These are phyloP conservation scores for Sclerotinia glacialis DNA, from an alignment of 2,329 filamentous ascomycete species.

Conservation along the genomic window DNA sequence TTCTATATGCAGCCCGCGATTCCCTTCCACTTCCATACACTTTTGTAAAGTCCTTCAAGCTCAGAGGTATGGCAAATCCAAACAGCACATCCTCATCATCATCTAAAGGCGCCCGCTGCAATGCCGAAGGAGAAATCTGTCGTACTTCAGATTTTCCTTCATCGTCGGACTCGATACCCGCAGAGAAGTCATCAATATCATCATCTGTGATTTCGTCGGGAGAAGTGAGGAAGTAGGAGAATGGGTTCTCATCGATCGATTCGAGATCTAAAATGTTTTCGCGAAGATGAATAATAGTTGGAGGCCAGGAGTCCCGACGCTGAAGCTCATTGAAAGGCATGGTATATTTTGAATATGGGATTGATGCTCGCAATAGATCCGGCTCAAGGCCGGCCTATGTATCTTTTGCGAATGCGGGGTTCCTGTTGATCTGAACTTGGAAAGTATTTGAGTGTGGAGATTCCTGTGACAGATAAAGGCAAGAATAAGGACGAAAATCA, in stretches of 20 bases:
- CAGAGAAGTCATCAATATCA: slow-evolving; percentile 38
- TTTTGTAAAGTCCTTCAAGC: slow-evolving; percentile 35
- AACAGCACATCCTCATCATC: slow-evolving; percentile 30
- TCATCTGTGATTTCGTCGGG: slow-evolving; percentile 35
- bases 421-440: slow-evolving; percentile 12
- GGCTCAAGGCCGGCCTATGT: slow-evolving; percentile 39
- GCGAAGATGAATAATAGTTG: slow-evolving; percentile 36
- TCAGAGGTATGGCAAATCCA: slow-evolving; percentile 34
- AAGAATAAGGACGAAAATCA: slow-evolving; percentile 24
- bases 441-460: slow-evolving; percentile 5
- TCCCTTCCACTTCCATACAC: slow-evolving; percentile 27
- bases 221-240: slow-evolving; percentile 39
- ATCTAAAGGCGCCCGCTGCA: slow-evolving; percentile 30
- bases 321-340: slow-evolving; percentile 29
- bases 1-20: slow-evolving; percentile 26
- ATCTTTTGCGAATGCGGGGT: slow-evolving; percentile 21
- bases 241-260: slow-evolving; percentile 39
- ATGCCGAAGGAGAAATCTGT: slow-evolving; percentile 35
- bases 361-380: slow-evolving; percentile 25
- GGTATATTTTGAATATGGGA: not conserved
- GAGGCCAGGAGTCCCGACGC: slow-evolving; percentile 40
- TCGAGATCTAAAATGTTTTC: slow-evolving; percentile 27
- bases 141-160: slow-evolving; percentile 31
- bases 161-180: slow-evolving; percentile 38
- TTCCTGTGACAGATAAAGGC: slow-evolving; percentile 4